Conservation (phyloP, 768 basidiomycete species). For the Lentinus tigrinus region DNA sequence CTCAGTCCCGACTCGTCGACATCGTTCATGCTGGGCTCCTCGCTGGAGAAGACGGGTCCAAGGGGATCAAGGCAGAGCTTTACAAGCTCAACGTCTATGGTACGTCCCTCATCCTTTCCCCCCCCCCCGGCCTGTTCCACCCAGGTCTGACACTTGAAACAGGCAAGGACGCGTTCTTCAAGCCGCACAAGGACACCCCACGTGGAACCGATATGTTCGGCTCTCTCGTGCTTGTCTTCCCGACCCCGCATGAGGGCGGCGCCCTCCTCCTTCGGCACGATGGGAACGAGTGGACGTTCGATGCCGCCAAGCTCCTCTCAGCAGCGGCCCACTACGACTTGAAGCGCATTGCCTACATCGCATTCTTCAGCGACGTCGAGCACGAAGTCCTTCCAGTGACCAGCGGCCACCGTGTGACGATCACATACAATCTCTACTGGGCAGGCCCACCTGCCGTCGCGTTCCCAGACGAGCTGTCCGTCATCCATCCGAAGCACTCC, state of each 20-base stretch:
- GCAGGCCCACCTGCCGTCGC: not conserved
- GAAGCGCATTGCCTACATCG: conserved; percentile 31
- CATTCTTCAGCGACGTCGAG: conserved; percentile 45
- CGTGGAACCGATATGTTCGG: conserved; percentile 34
- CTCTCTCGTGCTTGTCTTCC: conserved; percentile 49
- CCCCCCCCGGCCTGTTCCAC: no score
- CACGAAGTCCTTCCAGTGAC: conserved; percentile 43
- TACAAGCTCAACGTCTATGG: conserved; percentile 31
- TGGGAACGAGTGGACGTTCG: conserved; percentile 23
- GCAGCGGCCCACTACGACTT: no score
- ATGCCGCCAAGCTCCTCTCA: conserved; percentile 30
- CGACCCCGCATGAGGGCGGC: conserved; percentile 46
- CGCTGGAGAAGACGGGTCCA: no score
- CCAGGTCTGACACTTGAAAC: not conserved
- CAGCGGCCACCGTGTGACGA: conserved; percentile 41
- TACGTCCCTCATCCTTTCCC: not conserved
- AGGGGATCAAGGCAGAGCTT: conserved; percentile 13
- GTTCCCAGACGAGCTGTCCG: not conserved
- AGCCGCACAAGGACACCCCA: conserved; percentile 29
- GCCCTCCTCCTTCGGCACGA: conserved; percentile 33
- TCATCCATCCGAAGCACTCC: not conserved
- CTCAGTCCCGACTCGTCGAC: not conserved
- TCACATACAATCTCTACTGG: conserved; percentile 41
- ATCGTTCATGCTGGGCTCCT: not conserved
- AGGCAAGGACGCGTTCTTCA: conserved; percentile 29